Conservation (phyloP, 805 yeast genomes). For the Ogataea pini region DNA sequence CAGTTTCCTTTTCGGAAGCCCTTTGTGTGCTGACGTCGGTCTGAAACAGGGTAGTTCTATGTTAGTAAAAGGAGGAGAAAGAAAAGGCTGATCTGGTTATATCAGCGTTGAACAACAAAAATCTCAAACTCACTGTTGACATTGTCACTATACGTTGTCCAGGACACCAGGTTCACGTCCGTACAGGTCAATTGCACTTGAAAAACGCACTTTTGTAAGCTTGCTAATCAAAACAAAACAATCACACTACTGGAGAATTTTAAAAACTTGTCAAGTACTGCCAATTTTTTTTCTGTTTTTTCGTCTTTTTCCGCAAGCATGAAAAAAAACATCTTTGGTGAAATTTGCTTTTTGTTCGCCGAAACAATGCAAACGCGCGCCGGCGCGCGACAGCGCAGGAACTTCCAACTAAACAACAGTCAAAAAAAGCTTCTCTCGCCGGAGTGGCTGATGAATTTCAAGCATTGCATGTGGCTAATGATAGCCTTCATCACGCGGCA, state of each 20-base stretch:
- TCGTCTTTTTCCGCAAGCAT: not conserved
- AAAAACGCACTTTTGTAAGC: not conserved
- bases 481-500: not conserved
- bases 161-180: not conserved
- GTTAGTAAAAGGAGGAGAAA: not conserved
- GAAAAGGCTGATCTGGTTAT: not conserved
- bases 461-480: not conserved
- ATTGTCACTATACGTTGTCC: not conserved
- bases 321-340: not conserved
- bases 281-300: not conserved
- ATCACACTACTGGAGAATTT: not conserved
- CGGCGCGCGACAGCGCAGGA: conserved; percentile 1
- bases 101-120: not conserved
- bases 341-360: conserved; percentile 5
- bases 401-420: not conserved
- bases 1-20: conserved; percentile 7
- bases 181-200: conserved; percentile 1
- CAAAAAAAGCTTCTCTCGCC: not conserved
- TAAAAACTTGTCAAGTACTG: not conserved
- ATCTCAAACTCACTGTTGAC: not conserved
- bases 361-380: conserved; percentile 2
- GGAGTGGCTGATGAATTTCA: not conserved
- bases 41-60: not conserved
- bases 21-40: not conserved
- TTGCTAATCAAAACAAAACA: conserved; percentile 1